A percentile compares a stretch with the other conserved stretches of the same genome.
These are phyloP conservation scores for Cryptococcus sp. DNA, from an alignment of 1,284 basidiomycete genomes.

Conservation along the genomic window DNA sequence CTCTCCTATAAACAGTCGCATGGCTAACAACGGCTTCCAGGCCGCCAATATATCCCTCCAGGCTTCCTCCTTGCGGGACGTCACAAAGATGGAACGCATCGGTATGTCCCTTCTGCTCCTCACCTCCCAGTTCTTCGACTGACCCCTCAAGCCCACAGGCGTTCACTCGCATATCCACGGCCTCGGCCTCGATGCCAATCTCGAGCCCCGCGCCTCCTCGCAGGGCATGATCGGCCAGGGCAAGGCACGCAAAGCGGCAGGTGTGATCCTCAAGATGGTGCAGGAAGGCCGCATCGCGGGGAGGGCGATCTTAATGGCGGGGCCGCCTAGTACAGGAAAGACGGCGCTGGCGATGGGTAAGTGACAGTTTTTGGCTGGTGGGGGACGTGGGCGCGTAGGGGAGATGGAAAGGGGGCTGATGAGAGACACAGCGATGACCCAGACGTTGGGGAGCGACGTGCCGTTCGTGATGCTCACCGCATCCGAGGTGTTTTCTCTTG, in stretches of 20 bases:
- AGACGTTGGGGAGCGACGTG: constrained; percentile 86
- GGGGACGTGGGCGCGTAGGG: neutral
- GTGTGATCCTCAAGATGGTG: constrained; percentile 97
- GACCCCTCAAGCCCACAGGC: constrained; percentile 54
- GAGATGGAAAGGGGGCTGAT: constrained; percentile 9
- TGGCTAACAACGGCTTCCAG: constrained; percentile 17
- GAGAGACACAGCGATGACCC: constrained; percentile 80
- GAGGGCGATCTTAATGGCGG: constrained; percentile 90
- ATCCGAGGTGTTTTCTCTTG: constrained; percentile 94
- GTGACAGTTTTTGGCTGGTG: constrained; percentile 27
- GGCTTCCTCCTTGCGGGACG: constrained; percentile 62
- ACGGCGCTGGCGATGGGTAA: constrained; percentile 93
- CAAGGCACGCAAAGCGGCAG: constrained; percentile 92
- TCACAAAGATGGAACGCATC: constrained; percentile 95
- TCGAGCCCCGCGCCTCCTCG: constrained; percentile 76
- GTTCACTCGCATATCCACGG: constrained; percentile 98
- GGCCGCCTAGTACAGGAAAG: constrained; percentile 93
- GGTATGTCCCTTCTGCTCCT: constrained; percentile 53
- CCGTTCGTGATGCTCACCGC: constrained; percentile 97
- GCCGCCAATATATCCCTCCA: constrained; percentile 52
- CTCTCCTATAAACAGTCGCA: no score
- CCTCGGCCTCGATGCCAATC: constrained; percentile 81
- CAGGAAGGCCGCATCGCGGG: constrained; percentile 93
- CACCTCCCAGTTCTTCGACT: neutral
- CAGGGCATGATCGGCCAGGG: constrained; percentile 97